A percentile compares a stretch with the other conserved stretches of the same genome.
These are phyloP conservation scores for Lecanoromycetidae sp. DNA, from an alignment of 2,329 filamentous ascomycete genomes.

Conservation along the genomic window DNA sequence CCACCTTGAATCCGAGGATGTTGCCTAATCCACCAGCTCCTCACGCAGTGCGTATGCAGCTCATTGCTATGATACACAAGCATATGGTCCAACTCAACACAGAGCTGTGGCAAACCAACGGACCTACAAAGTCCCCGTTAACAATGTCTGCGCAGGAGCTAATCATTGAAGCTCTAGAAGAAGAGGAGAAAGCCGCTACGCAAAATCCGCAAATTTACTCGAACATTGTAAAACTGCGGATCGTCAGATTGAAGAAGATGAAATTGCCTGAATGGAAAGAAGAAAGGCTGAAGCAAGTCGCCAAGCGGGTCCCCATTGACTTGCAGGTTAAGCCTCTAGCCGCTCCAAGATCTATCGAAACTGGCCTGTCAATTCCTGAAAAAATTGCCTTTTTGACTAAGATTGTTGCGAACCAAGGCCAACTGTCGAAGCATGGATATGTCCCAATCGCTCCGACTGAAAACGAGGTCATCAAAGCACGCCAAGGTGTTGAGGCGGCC, in stretches of 20 bases:
- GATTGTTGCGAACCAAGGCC: conserved; percentile 51
- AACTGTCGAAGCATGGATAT: conserved; percentile 61
- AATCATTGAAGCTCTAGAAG: conserved; percentile 37
- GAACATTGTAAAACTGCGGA: conserved; percentile 72
- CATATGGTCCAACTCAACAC: conserved; percentile 33
- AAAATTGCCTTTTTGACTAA: conserved; percentile 54
- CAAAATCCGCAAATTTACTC: conserved; percentile 60
- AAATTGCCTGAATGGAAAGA: conserved; percentile 57
- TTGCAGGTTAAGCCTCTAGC: background rate
- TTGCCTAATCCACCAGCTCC: conserved; percentile 32
- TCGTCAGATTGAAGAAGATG: conserved; percentile 68
- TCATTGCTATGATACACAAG: conserved; percentile 34
- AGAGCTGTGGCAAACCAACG: conserved; percentile 24
- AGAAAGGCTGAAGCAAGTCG: conserved; percentile 37
- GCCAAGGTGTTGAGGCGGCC: conserved; percentile 51
- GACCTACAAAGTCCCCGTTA: conserved; percentile 24
- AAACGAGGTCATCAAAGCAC: conserved; percentile 54
- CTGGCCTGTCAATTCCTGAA: conserved; percentile 54
- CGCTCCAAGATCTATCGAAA: conserved; percentile 47
- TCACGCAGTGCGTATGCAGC: conserved; percentile 30
- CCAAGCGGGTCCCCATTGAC: conserved; percentile 17
- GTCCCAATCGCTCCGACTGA: conserved; percentile 55
- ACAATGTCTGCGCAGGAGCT: conserved; percentile 33
- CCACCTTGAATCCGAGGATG: conserved; percentile 34
- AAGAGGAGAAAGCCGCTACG: conserved; percentile 64